Conservation (phyloP, 2,329 filamentous ascomycete species). For the Zymoseptoria tritici region DNA sequence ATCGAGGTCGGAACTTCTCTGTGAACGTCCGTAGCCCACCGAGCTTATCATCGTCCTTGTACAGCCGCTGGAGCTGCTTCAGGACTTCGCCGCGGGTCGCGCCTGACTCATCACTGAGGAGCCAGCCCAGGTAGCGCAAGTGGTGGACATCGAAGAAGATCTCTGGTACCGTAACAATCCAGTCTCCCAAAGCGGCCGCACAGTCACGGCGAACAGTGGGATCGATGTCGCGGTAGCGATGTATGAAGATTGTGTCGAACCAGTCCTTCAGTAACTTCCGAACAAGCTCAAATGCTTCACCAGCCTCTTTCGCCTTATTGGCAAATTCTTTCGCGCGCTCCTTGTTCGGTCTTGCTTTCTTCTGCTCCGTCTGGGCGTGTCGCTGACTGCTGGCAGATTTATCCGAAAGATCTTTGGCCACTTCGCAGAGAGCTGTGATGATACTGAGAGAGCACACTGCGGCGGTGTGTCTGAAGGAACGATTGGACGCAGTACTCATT, state of each 20-base stretch:
- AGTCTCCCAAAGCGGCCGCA: conserved; percentile 74
- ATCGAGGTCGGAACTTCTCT: conserved; percentile 75
- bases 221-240: conserved; percentile 92
- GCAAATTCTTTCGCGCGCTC: conserved; percentile 67
- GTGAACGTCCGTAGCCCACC: conserved; percentile 78
- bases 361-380: conserved; percentile 69
- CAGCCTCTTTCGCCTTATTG: conserved; percentile 61
- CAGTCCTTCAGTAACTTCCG: conserved; percentile 72
- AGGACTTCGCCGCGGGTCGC: conserved; percentile 77
- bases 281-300: conserved; percentile 60
- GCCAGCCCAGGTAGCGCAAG: conserved; percentile 90
- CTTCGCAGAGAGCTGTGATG: conserved; percentile 66
- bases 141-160: conserved; percentile 87
- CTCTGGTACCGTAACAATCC: conserved; percentile 79
- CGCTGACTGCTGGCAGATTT: conserved; percentile 69
- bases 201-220: conserved; percentile 83
- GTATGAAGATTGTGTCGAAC: conserved; percentile 88
- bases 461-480: conserved; percentile 89
- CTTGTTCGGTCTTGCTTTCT: conserved; percentile 69
- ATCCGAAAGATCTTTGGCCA: conserved; percentile 63
- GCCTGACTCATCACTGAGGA: conserved; percentile 73
- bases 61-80: conserved; percentile 71
- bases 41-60: conserved; percentile 72
- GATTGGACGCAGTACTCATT: conserved; percentile 79
- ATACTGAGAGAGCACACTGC: conserved; percentile 78